A percentile compares a stretch with the other conserved stretches of the same genome.
Conservation (phyloP, 805 yeast genomes). For the Teunomyces stri region DNA sequence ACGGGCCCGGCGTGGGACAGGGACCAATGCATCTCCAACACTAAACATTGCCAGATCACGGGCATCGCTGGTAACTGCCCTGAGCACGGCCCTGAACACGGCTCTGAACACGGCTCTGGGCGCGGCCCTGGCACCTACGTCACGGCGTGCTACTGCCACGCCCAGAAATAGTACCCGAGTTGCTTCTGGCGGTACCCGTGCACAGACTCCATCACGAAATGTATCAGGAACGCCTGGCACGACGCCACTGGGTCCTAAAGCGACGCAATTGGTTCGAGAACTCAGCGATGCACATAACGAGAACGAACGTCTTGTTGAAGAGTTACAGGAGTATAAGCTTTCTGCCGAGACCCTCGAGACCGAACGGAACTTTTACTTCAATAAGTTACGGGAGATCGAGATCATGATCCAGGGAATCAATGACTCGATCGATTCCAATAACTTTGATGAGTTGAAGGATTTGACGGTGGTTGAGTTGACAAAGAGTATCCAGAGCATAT, state of each 20-base stretch:
- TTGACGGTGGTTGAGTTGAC: conserved; percentile 27
- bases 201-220: conserved; percentile 7
- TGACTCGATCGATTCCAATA: conserved; percentile 16
- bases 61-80: conserved; percentile 1
- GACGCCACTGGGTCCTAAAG: conserved; percentile 7
- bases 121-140: conserved; percentile 6
- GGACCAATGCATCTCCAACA: background rate
- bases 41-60: conserved; percentile 4
- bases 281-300: conserved; percentile 44
- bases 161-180: background rate
- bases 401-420: conserved; percentile 60
- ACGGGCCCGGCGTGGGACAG: conserved; percentile 17
- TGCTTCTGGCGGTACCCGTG: background rate
- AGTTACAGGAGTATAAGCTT: conserved; percentile 54
- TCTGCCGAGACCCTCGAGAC: conserved; percentile 68
- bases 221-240: conserved; percentile 3
- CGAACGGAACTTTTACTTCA: conserved; percentile 88
- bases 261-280: conserved; percentile 31
- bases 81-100: conserved; percentile 1
- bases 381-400: conserved; percentile 86
- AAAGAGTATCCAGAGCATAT: conserved; percentile 66
- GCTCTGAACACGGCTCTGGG: background rate
- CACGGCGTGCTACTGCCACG: conserved; percentile 7
- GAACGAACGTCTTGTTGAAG: conserved; percentile 43
- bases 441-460: conserved; percentile 42